Conservation (phyloP, 1,139 yeast species). For the Debaryomyces robertsiae region DNA sequence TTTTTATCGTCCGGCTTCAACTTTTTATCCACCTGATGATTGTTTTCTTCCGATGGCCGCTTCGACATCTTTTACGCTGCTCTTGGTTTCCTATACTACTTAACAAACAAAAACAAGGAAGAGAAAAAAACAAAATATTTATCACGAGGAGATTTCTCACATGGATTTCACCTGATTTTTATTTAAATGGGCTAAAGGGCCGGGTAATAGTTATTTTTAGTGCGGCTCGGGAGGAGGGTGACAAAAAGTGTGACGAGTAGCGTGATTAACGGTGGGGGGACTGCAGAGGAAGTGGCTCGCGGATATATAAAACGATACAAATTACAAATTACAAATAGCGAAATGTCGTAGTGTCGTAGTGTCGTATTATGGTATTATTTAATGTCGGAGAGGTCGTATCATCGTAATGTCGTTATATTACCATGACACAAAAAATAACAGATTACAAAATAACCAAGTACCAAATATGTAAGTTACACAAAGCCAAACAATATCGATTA, state of each 20-base stretch:
- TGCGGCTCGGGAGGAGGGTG: constrained; percentile 4
- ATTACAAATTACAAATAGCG: too few relatives aligned
- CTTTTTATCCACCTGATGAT: constrained; percentile 26
- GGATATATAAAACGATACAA: too few relatives aligned
- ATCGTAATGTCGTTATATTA: too few relatives aligned
- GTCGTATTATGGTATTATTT: too few relatives aligned
- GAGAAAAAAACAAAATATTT: constrained; percentile 10
- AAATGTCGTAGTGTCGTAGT: too few relatives aligned
- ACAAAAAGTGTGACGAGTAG: neutral
- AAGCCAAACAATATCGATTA: too few relatives aligned
- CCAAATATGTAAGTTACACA: too few relatives aligned
- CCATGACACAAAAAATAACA: too few relatives aligned
- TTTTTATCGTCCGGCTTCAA: constrained; percentile 30
- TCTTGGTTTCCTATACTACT: neutral
- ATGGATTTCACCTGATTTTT: constrained; percentile 31
- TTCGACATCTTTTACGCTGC: constrained; percentile 24
- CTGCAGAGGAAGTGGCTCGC: too few relatives aligned
- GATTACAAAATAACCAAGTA: too few relatives aligned
- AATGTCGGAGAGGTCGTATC: too few relatives aligned
- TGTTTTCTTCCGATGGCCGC: constrained; percentile 30
- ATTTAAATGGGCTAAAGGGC: constrained; percentile 12
- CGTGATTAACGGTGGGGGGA: constrained; percentile 2
- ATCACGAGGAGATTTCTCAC: constrained; percentile 35
- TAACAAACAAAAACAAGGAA: constrained; percentile 7
- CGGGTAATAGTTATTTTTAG: constrained; percentile 17